phyloP scores from a whole-genome alignment of 1,284 basidiomycete genomes.

The Tranzscheliella williamsii region DNA sequence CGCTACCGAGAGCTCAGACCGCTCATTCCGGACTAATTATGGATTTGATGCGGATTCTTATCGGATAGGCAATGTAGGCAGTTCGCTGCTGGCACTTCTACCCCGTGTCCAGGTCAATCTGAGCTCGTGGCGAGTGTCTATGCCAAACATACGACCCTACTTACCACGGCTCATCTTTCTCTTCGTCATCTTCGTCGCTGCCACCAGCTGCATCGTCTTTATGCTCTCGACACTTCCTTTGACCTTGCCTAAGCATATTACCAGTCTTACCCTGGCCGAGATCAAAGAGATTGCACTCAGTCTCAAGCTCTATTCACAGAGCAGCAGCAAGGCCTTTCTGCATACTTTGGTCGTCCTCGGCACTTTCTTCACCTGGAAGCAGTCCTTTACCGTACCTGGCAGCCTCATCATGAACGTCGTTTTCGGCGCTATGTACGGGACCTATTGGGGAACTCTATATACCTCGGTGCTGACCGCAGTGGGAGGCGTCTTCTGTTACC shows the following conservation, averaged over 20 bases:
- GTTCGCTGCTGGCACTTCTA: conserved; percentile 10
- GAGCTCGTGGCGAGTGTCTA: conserved; percentile 24
- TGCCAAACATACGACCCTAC: conserved; percentile 45
- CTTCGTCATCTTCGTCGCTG: conserved; percentile 41
- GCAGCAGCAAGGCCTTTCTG: conserved; percentile 28
- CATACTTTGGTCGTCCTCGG: conserved; percentile 54
- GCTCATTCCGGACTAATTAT: conserved; percentile 4
- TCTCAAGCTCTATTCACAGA: conserved; percentile 48
- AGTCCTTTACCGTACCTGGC: conserved; percentile 57
- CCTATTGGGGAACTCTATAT: conserved; percentile 51
- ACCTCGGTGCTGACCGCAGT: conserved; percentile 54
- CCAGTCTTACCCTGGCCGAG: conserved; percentile 53
- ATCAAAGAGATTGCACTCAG: conserved; percentile 51
- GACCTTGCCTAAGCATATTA: conserved; percentile 50
- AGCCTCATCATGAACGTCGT: conserved; percentile 59
- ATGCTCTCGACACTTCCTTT: conserved; percentile 56
- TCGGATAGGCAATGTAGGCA: conserved; percentile 14
- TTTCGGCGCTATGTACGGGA: conserved; percentile 59
- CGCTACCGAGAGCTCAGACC: conserved; percentile 9
- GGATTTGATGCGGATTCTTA: conserved; percentile 30
- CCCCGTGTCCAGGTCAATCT: conserved; percentile 34
- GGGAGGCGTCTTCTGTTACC: conserved; percentile 56
- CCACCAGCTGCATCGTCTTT: conserved; percentile 48
- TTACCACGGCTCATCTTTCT: conserved; percentile 45
- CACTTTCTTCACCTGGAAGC: conserved; percentile 58